phyloP scores from a whole-genome alignment of 2,329 filamentous ascomycete genomes.

The Fusarium mexicanum region DNA sequence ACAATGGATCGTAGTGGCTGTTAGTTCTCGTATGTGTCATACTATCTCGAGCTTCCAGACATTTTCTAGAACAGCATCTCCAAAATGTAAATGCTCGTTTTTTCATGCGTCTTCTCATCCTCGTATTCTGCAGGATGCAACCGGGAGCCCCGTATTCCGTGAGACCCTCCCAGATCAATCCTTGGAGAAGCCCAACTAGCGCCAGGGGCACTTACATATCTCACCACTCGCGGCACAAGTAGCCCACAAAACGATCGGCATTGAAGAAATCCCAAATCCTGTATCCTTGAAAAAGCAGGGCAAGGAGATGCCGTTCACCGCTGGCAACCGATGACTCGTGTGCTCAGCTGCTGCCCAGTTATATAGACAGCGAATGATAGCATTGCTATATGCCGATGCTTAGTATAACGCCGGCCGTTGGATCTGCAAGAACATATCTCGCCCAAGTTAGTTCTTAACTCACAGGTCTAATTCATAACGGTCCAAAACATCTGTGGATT shows the following conservation, averaged over 20 bases:
- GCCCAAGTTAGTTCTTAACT: not conserved
- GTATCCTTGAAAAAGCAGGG: not conserved
- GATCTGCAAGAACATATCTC: not conserved
- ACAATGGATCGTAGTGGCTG: not conserved
- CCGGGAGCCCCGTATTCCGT: not conserved
- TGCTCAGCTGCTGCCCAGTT: not conserved
- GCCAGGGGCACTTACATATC: not conserved
- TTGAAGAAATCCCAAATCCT: not conserved
- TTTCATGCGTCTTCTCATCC: rapidly evolving
- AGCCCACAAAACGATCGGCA: constrained; percentile 5
- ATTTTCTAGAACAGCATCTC: not conserved
- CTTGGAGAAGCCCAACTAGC: not conserved
- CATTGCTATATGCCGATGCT: not conserved
- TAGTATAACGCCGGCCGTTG: not conserved
- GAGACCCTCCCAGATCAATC: not conserved
- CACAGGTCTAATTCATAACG: not conserved
- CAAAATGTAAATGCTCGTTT: not conserved
- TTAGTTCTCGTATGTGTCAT: not conserved
- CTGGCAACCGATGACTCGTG: constrained; percentile 7
- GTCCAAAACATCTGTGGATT: constrained; percentile 1
- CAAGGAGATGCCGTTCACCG: not conserved
- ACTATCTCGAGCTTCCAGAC: not conserved
- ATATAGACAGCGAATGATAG: not conserved
- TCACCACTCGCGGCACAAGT: not conserved
- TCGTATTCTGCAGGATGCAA: not conserved